Evolutionary conservation across 768 basidiomycete species (phyloP), one percentile per base, ranked within the genome.

Genomic region (Trametes cubensis): DNA sequence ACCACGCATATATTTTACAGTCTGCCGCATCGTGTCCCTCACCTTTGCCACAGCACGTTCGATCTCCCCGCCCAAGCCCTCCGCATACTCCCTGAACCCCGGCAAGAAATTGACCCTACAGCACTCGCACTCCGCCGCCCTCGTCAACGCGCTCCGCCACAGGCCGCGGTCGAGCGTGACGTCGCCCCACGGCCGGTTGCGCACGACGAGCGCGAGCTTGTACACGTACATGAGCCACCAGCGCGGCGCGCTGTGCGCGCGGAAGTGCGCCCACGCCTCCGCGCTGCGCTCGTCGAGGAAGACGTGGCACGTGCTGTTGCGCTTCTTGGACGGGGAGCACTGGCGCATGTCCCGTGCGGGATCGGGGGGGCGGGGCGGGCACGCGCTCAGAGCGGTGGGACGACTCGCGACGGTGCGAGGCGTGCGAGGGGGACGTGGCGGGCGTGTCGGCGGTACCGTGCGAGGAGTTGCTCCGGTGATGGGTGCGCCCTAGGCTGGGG

Each of bases 171-270:
- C 60, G 49, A 58, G 62, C 59, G 59, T 46, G 41, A 53, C 60
- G 46, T 62, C 47, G 21, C 42, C 56, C 44, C 59, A 55, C 53
- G 66, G 66, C 40, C 62, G 49, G 20, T 23, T 55, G n/a, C 59
- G 59, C 38, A 66, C 30, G 34, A 63, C 62, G 48, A 61, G 47
- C n/a, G 55, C 52, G 50, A 63, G 56, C 47, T 55, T 58, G 41
- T 54, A 56, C 15, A 61, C 41, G 60, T 66, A 63, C 55, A 49
- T 50, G 41, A 66, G 56, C 66, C 66, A 66, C 55, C 62, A 53
- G 39, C 60, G 57, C 41, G 60, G 56, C 28, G 57, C 47, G 60
- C 49, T 60, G n/a, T 58, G 40, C 44, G 52, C 51, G 26, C 56
- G 55, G 47, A 61, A 58, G 62, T 58, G 62, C 53, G 50, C 60